Percentiles rank a stretch among this genome's conserved stretches.
Conservation (phyloP, 2,329 filamentous ascomycete species). For the Aureobasidium subglaciale region DNA sequence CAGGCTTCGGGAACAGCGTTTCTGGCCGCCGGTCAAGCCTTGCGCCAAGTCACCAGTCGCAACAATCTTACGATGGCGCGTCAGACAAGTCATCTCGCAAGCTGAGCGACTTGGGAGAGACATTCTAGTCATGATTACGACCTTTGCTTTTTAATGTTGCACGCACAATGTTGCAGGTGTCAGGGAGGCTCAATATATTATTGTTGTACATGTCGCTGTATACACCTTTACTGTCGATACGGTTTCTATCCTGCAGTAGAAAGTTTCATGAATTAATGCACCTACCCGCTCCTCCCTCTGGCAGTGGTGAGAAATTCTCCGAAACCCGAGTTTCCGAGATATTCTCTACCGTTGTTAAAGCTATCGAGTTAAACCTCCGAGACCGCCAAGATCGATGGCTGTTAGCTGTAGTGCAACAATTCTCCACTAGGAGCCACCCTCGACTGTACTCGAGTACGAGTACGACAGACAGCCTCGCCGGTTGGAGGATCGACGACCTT, state of each 20-base stretch:
- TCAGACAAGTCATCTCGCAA: constrained; percentile 16
- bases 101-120: constrained; percentile 29
- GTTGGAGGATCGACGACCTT: neutral
- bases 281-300: neutral
- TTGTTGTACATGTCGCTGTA: constrained; percentile 9
- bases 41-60: constrained; percentile 9
- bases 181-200: constrained; percentile 1
- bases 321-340: constrained; percentile 6
- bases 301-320: constrained; percentile 5
- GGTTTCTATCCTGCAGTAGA: neutral
- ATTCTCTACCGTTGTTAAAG: constrained; percentile 1
- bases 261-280: constrained; percentile 2
- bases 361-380: constrained; percentile 9
- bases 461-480: neutral
- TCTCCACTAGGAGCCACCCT: neutral
- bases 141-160: neutral
- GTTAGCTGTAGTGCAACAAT: neutral
- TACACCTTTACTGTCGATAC: neutral
- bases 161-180: neutral
- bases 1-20: constrained; percentile 9
- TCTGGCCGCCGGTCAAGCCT: constrained; percentile 16
- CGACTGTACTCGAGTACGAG: neutral
- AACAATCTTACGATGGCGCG: constrained; percentile 10
- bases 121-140: constrained; percentile 19
- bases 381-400: neutral